Evolutionary conservation across 2,329 filamentous ascomycete genomes (phyloP).

Genomic region (Scedosporium minutisporum): DNA sequence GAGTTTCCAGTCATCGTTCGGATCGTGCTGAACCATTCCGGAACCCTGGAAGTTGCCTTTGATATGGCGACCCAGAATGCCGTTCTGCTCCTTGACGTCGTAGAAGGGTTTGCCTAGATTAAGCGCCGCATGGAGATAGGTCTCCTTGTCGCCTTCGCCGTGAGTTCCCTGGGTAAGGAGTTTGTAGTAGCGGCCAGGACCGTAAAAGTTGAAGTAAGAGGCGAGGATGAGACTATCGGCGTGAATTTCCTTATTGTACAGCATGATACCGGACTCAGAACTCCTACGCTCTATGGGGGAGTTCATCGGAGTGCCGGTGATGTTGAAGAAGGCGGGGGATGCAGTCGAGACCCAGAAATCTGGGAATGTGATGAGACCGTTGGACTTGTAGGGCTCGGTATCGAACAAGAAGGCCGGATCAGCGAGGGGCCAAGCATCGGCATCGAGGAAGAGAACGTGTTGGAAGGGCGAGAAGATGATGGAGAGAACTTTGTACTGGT

Average conservation of each 20-base stretch:
- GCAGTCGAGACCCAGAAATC: conserved; percentile 39
- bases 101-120: conserved; percentile 29
- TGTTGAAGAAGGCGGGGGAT: conserved; percentile 33
- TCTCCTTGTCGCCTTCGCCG: conserved; percentile 39
- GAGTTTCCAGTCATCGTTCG: conserved; percentile 18
- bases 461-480: conserved; percentile 50
- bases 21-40: conserved; percentile 22
- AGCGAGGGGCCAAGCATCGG: conserved; percentile 40
- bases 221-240: conserved; percentile 35
- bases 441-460: conserved; percentile 48
- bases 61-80: conserved; percentile 21
- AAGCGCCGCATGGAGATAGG: conserved; percentile 33
- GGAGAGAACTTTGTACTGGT: conserved; percentile 47
- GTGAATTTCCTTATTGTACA: conserved; percentile 38
- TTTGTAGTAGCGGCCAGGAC: conserved; percentile 39
- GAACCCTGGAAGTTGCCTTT: conserved; percentile 16
- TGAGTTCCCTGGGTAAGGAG: conserved; percentile 32
- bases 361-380: conserved; percentile 47
- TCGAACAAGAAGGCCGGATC: conserved; percentile 33
- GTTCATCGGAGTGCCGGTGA: conserved; percentile 25
- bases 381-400: conserved; percentile 38
- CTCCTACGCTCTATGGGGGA: conserved; percentile 21
- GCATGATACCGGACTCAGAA: conserved; percentile 38
- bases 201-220: conserved; percentile 46
- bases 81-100: conserved; percentile 23